Evolutionary conservation across 805 yeast genomes (phyloP).

Genomic region (Grigorovia humatica): DNA sequence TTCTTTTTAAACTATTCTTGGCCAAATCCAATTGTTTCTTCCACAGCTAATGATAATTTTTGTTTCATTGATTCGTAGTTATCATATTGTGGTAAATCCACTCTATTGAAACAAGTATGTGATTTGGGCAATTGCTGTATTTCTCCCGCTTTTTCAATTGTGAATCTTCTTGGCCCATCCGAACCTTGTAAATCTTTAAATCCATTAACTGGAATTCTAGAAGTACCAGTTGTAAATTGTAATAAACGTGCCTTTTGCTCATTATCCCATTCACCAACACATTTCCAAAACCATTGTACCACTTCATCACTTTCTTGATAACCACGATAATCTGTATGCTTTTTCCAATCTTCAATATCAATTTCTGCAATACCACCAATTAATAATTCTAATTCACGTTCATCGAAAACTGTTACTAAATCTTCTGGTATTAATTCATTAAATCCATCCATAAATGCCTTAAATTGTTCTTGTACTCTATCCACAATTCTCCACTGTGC

Average conservation of each 20-base stretch:
- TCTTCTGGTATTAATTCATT: conserved; percentile 97
- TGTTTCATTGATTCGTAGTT: conserved; percentile 78
- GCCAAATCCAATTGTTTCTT: conserved; percentile 98
- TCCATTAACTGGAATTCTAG: conserved; percentile 97
- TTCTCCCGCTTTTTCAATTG: conserved; percentile 96
- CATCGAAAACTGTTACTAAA: conserved; percentile 91
- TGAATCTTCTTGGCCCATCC: conserved; percentile 98
- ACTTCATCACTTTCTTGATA: conserved; percentile 94
- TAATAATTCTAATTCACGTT: conserved; percentile 88
- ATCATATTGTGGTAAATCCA: conserved; percentile 89
- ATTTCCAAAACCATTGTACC: conserved; percentile 97
- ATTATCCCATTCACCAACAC: conserved; percentile 86
- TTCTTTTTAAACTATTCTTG: conserved; percentile 51
- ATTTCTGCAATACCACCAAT: conserved; percentile 98
- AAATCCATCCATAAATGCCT: conserved; percentile 94
- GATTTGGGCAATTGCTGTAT: conserved; percentile 87
- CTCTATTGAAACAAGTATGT: conserved; percentile 98
- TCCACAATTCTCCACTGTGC: conserved; percentile 93
- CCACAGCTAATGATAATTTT: conserved; percentile 91
- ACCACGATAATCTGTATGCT: conserved; percentile 97
- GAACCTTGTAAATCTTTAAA: conserved; percentile 98
- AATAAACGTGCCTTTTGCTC: conserved; percentile 92
- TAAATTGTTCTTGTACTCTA: conserved; percentile 91
- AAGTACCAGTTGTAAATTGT: conserved; percentile 98
- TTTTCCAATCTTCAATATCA: conserved; percentile 98